Conservation (phyloP, 345 rosid species). For the Murraya koenigii region DNA sequence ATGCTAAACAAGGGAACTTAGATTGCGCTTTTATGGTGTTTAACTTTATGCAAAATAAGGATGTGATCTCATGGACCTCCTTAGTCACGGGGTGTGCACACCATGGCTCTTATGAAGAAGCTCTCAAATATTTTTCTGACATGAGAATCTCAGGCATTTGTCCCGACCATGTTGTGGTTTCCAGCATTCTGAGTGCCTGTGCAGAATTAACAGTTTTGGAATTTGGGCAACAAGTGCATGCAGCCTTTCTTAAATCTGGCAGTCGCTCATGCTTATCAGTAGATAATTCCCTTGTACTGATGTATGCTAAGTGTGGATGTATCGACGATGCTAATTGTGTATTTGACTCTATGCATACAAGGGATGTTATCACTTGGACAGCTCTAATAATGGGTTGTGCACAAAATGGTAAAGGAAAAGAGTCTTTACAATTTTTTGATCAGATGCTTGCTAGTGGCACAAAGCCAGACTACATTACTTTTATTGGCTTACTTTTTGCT, state of each 20-base stretch:
- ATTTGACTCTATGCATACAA: slow-evolving; percentile 53
- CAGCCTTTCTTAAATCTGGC: slow-evolving; percentile 51
- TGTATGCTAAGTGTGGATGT: slow-evolving; percentile 84
- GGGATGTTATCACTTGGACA: slow-evolving; percentile 83
- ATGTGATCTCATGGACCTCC: slow-evolving; percentile 91
- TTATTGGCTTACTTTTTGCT: slow-evolving; percentile 84
- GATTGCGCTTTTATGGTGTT: slow-evolving; percentile 59
- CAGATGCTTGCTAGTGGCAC: slow-evolving; percentile 60
- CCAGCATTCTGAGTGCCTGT: slow-evolving; percentile 68
- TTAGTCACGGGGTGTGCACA: slow-evolving; percentile 74
- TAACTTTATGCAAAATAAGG: slow-evolving; percentile 57
- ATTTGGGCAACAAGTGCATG: slow-evolving; percentile 85
- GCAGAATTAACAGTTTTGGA: slow-evolving; percentile 72
- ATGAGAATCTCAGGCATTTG: slow-evolving; percentile 53
- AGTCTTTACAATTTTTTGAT: slow-evolving; percentile 52
- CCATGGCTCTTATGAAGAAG: slow-evolving; percentile 57
- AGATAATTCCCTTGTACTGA: slow-evolving; percentile 68
- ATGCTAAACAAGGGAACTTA: slow-evolving; percentile 67
- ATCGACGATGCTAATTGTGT: slow-evolving; percentile 60
- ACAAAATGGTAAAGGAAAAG: slow-evolving; percentile 77
- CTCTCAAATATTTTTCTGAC: slow-evolving; percentile 58
- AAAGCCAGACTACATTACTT: slow-evolving; percentile 74
- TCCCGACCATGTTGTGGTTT: slow-evolving; percentile 60
- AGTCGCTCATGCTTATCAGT: slow-evolving; percentile 59
- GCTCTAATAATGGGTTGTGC: slow-evolving; percentile 87